Conservation (phyloP, 1,139 yeast species). For the Hyphopichia burtonii region DNA sequence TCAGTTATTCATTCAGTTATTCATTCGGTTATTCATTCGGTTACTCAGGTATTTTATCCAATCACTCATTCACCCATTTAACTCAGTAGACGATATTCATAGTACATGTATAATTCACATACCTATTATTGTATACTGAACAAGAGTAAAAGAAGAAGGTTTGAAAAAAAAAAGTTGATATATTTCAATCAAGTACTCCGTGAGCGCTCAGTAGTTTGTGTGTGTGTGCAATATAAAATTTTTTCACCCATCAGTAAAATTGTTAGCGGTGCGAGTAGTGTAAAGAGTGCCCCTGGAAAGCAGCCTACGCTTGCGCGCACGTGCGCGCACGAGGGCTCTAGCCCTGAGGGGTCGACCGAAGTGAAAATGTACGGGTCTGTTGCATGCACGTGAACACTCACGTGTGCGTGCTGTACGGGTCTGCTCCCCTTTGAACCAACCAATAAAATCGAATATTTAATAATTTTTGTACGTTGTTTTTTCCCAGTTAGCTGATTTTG, state of each 20-base stretch:
- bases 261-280: too few species aligned
- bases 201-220: background rate
- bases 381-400: background rate
- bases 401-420: constrained; percentile 2
- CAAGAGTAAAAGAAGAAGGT: constrained; percentile 9
- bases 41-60: too few species aligned
- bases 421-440: background rate
- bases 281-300: too few species aligned
- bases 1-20: too few species aligned
- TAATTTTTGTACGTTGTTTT: constrained; percentile 1
- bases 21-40: too few species aligned
- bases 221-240: background rate
- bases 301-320: too few species aligned
- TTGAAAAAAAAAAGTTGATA: constrained; percentile 5
- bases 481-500: constrained; percentile 5
- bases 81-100: background rate
- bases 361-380: background rate
- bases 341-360: constrained; percentile 1
- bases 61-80: too few species aligned
- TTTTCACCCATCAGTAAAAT: too few species aligned
- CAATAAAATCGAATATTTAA: constrained; percentile 4
- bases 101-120: constrained; percentile 8
- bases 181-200: constrained; percentile 9
- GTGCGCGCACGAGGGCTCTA: constrained; percentile 3
- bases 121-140: constrained; percentile 16